phyloP scores from a whole-genome alignment of 164 flowering plant genomes.

The Stephania cephalantha region DNA sequence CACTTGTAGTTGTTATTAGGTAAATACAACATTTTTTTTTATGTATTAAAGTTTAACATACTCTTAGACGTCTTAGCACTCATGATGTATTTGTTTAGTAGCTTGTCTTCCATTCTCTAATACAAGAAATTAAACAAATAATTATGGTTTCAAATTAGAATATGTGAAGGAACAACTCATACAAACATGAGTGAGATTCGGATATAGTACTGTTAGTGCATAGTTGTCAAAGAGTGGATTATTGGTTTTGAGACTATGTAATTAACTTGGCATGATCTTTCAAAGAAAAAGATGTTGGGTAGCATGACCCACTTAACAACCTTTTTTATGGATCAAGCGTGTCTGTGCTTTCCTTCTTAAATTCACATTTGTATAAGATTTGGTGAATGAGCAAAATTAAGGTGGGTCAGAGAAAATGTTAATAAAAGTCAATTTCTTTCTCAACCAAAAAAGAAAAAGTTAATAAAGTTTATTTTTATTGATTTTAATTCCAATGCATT shows the following conservation, averaged over 20 bases:
- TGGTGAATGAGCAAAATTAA: too few relatives aligned
- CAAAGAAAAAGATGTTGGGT: not conserved
- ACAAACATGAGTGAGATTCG: not conserved
- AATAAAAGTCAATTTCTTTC: too few relatives aligned
- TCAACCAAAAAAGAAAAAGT: not conserved
- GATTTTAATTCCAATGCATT: too few relatives aligned
- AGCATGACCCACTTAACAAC: not conserved
- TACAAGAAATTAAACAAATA: conserved; percentile 10
- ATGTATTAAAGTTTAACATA: conserved; percentile 1
- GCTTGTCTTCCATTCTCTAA: conserved; percentile 35
- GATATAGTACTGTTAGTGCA: not conserved
- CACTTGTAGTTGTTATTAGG: not conserved
- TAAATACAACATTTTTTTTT: not conserved
- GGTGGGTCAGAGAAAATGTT: too few relatives aligned
- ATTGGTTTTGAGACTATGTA: not conserved
- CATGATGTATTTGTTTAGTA: conserved; percentile 14
- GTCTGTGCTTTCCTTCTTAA: not conserved
- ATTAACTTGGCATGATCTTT: not conserved
- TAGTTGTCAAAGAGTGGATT: not conserved
- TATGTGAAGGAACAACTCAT: not conserved
- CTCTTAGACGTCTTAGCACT: conserved; percentile 7
- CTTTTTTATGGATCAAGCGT: not conserved
- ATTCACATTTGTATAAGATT: too few relatives aligned
- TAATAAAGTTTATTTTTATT: not conserved
- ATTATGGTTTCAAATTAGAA: not conserved